Evolutionary conservation across 1,284 basidiomycete genomes (phyloP), one percentile per base, ranked within the genome.

Genomic region (Volvariella surrecta): DNA sequence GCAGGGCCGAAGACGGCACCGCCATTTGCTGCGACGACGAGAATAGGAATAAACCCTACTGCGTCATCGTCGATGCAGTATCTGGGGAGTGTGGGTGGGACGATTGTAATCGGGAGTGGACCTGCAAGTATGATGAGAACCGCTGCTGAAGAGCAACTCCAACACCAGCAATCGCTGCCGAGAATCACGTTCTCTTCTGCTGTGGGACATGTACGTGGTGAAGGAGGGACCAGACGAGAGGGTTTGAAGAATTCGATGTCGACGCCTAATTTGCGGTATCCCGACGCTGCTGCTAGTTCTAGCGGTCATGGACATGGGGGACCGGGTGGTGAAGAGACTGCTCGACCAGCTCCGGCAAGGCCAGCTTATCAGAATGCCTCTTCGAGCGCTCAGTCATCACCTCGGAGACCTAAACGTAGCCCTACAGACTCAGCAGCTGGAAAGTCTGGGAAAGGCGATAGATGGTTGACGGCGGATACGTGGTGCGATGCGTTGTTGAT

Each of bases 401-500:
- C 19, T 20, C 44, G 56, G 17, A 73, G 64, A 55, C 61, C 64
- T 16, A 74, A 67, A 49, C 6, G 28, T 15, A 45, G 22, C 3
- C 17, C n/a, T 19, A 34, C 32, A 8, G 15, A 19, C 18, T 17
- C 22, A 21, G 15, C 2, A 32, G 24, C 31, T 15, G 13, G n/a
- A 32, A 21, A 32, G 24, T 32, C 17, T 28, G 32, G 21, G 22
- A 16, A 19, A n/a, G n/a, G 34, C 20, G 37, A 83, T 31, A 65
- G 76, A 4, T 85, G 81, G 80, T 53, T 86, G 1, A 74, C 77
- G 1, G 74, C 82, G 0, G 82, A 87, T 60, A 79, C 80, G 8
- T 85, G 84, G 82, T 88, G 85, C 58, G 82, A 86, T 51, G 84
- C 83, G 1, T 51, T 88, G 2, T 59, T 88, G 32, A 79, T 87